These are phyloP conservation scores for Raffaelea deltoideospora DNA, from an alignment of 2,329 filamentous ascomycete genomes.

Conservation along the genomic window DNA sequence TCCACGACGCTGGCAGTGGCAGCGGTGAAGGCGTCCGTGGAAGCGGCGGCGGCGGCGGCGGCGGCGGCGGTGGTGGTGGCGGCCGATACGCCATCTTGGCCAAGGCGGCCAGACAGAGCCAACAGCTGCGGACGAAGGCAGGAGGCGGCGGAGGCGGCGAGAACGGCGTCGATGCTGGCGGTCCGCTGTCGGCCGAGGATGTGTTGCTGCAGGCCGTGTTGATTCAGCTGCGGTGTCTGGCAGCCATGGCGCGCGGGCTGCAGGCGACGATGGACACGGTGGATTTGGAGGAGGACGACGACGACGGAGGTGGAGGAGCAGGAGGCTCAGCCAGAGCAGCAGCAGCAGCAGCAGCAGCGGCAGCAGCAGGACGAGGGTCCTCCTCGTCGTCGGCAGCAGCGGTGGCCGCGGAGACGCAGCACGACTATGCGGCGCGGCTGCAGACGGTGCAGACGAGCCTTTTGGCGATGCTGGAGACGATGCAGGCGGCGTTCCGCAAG, in stretches of 20 bases:
- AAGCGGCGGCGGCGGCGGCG: too few relatives aligned
- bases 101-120: conserved; percentile 12
- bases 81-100: conserved; percentile 10
- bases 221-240: conserved; percentile 50
- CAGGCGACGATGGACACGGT: conserved; percentile 53
- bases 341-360: too few relatives aligned
- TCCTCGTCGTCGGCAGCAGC: background rate
- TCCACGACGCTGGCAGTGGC: too few relatives aligned
- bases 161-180: too few relatives aligned
- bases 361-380: too few relatives aligned
- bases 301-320: too few relatives aligned
- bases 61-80: too few relatives aligned
- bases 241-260: conserved; percentile 55
- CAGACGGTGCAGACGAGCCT: conserved; percentile 28
- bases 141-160: too few relatives aligned
- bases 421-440: conserved; percentile 13
- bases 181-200: conserved; percentile 21
- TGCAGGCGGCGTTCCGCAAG: conserved; percentile 35
- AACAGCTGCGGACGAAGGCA: conserved; percentile 1
- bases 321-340: too few relatives aligned
- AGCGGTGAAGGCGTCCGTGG: too few relatives aligned
- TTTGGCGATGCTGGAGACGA: conserved; percentile 28
- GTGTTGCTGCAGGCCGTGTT: conserved; percentile 33
- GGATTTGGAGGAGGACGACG: conserved; percentile 39
- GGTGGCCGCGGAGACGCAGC: conserved; percentile 1